Base-by-base conservation (phyloP, 768 basidiomycete genomes). In the Dioszegia aurantiaca region DNA sequence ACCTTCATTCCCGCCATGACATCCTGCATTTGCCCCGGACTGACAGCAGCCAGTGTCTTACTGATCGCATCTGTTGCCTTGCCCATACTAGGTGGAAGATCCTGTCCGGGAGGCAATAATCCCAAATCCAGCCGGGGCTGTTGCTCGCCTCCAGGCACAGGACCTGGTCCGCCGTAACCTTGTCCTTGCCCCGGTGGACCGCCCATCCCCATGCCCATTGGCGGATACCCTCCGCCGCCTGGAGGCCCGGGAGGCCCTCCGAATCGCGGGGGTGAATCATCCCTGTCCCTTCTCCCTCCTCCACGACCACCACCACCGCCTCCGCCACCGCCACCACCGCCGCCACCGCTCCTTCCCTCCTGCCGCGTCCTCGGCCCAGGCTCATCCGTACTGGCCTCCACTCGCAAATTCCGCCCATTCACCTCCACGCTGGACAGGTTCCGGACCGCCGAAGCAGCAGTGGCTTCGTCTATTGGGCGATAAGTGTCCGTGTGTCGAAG, bases 1-100 rank as follows among this genome's bases (percentile, higher is more conserved):
- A 93, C 95, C 86, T 98, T 98, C 88, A 94, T 93, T 77, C 95
- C 90, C n/a, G 88, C 88, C 65, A 99, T 80, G 9, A 97, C 87
- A 77, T 99, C 94, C 78, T 93, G 85, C 62, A 94, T 80, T 71
- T 94, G 89, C 37, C 80, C 82, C 0, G 90, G 89, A 54, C 84
- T 83, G 81, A 94, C 88, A 27, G 80, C 84, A 40, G 88, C 93
- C 43, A 99, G 81, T 2, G 86, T 87, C 72, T 87, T 84, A 72
- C 84, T 90, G 73, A 98, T 97, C 55, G 82, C 81, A 74, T 97
- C 93, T 57, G 89, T 80, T 8, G 87, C 79, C 17, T 83, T 85
- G 10, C 86, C 83, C 0, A 92, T 73, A 51, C 12, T 36, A 21
- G 37, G 51, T 16, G 37, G 36, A 17, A 53, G 6, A 46, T 86